Conservation (phyloP, 2,329 filamentous ascomycete genomes). For the Zalaria obscura region DNA sequence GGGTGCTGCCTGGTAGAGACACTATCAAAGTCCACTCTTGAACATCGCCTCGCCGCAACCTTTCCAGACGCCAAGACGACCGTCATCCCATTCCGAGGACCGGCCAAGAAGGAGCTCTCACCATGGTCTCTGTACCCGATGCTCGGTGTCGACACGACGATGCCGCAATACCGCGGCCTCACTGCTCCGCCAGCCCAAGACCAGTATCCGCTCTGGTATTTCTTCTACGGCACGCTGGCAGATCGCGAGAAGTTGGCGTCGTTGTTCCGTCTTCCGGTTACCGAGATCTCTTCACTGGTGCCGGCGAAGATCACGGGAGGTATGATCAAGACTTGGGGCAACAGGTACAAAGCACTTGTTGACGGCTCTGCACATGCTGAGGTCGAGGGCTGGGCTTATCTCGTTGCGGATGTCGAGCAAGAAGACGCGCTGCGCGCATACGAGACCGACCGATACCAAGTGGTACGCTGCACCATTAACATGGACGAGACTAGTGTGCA, state of each 20-base stretch:
- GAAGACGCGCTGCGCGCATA: conserved; percentile 21
- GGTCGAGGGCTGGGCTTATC: conserved; percentile 18
- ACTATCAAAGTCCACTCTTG: no score
- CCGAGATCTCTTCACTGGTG: conserved; percentile 1
- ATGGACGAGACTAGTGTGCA: not conserved
- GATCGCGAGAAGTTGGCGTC: conserved; percentile 16
- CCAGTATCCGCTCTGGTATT: conserved; percentile 25
- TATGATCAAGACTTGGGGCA: conserved; percentile 18
- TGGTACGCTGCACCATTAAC: conserved; percentile 21
- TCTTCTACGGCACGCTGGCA: conserved; percentile 23
- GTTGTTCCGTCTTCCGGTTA: conserved; percentile 13
- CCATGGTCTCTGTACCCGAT: no score
- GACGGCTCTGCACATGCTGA: conserved; percentile 11
- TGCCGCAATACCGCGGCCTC: not conserved
- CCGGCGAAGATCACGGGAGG: conserved; percentile 18
- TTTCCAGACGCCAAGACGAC: no score
- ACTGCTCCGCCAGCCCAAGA: conserved; percentile 7
- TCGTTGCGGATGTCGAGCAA: conserved; percentile 16
- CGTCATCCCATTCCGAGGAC: no score
- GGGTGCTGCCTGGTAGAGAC: no score
- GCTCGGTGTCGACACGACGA: not conserved
- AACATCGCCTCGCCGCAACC: no score
- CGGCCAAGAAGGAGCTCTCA: no score
- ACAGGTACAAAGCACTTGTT: conserved; percentile 24
- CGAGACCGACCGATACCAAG: conserved; percentile 26